Conservation (phyloP, 768 basidiomycete genomes). For the Lentinula guzmanii region DNA sequence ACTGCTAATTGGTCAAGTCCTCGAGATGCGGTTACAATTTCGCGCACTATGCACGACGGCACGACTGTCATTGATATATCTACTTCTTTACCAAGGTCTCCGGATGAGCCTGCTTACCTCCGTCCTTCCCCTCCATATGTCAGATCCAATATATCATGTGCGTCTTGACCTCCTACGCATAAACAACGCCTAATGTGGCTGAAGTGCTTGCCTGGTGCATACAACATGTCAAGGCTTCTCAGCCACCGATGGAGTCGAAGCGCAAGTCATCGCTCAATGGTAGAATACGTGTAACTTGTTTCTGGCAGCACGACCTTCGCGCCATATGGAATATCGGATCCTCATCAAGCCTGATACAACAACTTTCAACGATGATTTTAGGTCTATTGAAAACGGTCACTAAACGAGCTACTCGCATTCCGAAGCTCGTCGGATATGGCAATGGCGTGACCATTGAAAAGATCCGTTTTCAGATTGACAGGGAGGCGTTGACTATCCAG, state of each 20-base stretch:
- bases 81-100: slow-evolving; percentile 88
- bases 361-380: slow-evolving; percentile 79
- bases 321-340: slow-evolving; percentile 79
- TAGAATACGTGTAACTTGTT: slow-evolving; percentile 76
- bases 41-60: slow-evolving; percentile 74
- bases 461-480: slow-evolving; percentile 71
- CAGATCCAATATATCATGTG: slow-evolving; percentile 76
- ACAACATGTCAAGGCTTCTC: slow-evolving; percentile 49
- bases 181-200: slow-evolving; percentile 7
- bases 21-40: slow-evolving; percentile 90
- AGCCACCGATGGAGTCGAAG: slow-evolving; percentile 23
- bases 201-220: slow-evolving; percentile 91
- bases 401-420: slow-evolving; percentile 68
- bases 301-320: slow-evolving; percentile 93
- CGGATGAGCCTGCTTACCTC: slow-evolving; percentile 87
- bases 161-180: slow-evolving; percentile 20
- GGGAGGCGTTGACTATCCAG: slow-evolving; percentile 77
- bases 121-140: slow-evolving; percentile 91
- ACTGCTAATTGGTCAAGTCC: slow-evolving; percentile 48
- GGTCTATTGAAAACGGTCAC: slow-evolving; percentile 79
- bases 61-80: slow-evolving; percentile 85
- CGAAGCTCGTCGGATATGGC: slow-evolving; percentile 73
- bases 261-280: slow-evolving; percentile 29
- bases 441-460: slow-evolving; percentile 77
- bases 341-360: slow-evolving; percentile 60